Percentiles rank a stretch among this genome's conserved stretches.
phyloP scores from a whole-genome alignment of 352 stramenopile genomes.

The Hyaloperonospora arabidopsidis region DNA sequence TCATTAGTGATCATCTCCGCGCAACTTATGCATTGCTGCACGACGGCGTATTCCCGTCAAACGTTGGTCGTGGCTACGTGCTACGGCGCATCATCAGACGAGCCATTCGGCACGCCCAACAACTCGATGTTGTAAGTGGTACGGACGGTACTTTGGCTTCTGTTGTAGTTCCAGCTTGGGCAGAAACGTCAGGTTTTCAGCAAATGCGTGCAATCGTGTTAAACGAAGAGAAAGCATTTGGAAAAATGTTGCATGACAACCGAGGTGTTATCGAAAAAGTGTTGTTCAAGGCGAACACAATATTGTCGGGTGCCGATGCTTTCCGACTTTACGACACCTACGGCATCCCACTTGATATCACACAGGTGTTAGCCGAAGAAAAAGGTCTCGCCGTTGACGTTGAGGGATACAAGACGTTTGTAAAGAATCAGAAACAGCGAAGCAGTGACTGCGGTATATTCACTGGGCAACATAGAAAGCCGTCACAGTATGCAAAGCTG shows the following conservation, averaged over 20 bases:
- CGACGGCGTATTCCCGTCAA: constrained; percentile 92
- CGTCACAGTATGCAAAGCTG: constrained; percentile 4
- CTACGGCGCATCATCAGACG: constrained; percentile 91
- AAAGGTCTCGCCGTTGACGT: constrained; percentile 49
- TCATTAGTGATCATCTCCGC: constrained; percentile 94
- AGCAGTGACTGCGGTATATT: constrained; percentile 42
- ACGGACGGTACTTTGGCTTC: constrained; percentile 32
- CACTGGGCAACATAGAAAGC: constrained; percentile 19
- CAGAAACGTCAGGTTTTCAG: constrained; percentile 25
- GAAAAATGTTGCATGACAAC: constrained; percentile 61
- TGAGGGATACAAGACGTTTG: constrained; percentile 38
- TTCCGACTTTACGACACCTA: constrained; percentile 74
- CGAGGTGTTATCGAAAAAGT: constrained; percentile 54
- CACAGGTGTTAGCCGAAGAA: constrained; percentile 54
- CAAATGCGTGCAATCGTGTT: constrained; percentile 62
- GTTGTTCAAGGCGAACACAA: constrained; percentile 25
- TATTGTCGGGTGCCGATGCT: constrained; percentile 43
- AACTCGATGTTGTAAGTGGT: constrained; percentile 40
- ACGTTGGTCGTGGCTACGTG: constrained; percentile 94
- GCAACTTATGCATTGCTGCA: constrained; percentile 91
- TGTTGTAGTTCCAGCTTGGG: constrained; percentile 45
- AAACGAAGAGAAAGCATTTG: constrained; percentile 68
- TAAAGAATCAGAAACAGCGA: constrained; percentile 45
- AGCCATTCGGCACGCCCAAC: constrained; percentile 62
- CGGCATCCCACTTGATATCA: constrained; percentile 74